Base-by-base conservation (phyloP, 257 asterid species). In the Scutellaria galericulata region DNA sequence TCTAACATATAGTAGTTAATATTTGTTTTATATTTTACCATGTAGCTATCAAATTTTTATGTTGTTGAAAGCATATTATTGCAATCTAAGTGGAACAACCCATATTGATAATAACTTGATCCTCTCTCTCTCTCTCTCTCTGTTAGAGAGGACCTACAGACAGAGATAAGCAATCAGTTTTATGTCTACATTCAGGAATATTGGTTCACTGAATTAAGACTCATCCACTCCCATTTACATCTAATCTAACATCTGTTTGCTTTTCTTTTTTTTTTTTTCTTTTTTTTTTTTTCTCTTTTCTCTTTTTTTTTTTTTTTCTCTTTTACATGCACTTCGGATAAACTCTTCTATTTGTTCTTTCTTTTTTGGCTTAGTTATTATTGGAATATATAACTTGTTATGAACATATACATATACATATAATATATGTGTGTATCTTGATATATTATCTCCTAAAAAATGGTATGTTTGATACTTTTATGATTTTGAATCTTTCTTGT, bases 161-260 rank as follows among this genome's bases (percentile, higher is more conserved):
- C 68, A 72, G 51, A 72, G 75, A 31, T 54, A 63, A 59, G 72
- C 55, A 27, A 70, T 74, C 44, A 58, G 77, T 71, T 68, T 64
- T 15, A 20, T 74, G 84, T 83, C 86, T 60, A 73, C 59, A 77
- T 72, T 63, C 85, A 78, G 69, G 66, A 50, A 76, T 64, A 31
- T 31, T 31, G 75, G 78, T 78, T 68, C 81, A 72, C 27, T 74
- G 85, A 46, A 81, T 74, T 64, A 63, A 58, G 64, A 73, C 70
- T 52, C 31, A 66, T 51, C 31, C 51, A 8, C 55, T 40, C 52
- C 59, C 76, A 35, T 27, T 59, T 53, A 41, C 65, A 68, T 73
- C 75, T 63, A 68, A 69, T 78, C 82, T 47, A 7, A 24, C 44
- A 59, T 3, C 52, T 44, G 14, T 6, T 40, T 65, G 60, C 70